Conservation (phyloP, 352 stramenopile species). For the Phytophthora crassamura region DNA sequence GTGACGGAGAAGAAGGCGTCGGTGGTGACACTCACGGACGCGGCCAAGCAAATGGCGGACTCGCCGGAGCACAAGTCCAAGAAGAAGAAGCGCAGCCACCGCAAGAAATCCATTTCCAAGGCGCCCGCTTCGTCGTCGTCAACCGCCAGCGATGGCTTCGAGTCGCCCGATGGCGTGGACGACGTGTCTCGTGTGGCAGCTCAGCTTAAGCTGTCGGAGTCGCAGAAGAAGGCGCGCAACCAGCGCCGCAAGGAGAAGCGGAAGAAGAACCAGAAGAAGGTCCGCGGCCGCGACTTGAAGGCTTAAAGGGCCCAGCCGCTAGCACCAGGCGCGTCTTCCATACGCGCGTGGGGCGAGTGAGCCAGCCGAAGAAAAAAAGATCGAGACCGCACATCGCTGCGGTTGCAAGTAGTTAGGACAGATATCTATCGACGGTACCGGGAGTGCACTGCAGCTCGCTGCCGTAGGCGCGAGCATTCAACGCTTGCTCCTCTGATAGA, state of each 20-base stretch:
- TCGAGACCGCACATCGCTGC: conserved; percentile 10
- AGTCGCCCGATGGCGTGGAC: conserved; percentile 44
- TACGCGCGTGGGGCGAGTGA: conserved; percentile 19
- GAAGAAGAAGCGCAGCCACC: conserved; percentile 47
- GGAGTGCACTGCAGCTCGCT: conserved; percentile 24
- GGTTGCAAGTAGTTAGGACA: conserved; percentile 32
- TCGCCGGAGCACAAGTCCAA: conserved; percentile 32
- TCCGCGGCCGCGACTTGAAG: conserved; percentile 39
- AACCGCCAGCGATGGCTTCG: conserved; percentile 37
- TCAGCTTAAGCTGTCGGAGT: conserved; percentile 52
- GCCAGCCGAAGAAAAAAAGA: conserved; percentile 12
- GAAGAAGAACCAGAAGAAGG: conserved; percentile 74
- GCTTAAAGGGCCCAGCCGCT: conserved; percentile 27
- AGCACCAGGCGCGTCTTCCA: conserved; percentile 30
- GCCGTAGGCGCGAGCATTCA: conserved; percentile 23
- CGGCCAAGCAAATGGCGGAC: conserved; percentile 23
- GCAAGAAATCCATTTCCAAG: conserved; percentile 34
- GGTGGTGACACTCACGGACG: conserved; percentile 27
- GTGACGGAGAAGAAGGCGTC: conserved; percentile 43
- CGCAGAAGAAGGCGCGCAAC: conserved; percentile 76
- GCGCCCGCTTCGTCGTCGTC: conserved; percentile 26
- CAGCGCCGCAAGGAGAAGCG: conserved; percentile 80
- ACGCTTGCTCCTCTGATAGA: conserved; percentile 23
- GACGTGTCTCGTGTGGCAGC: conserved; percentile 29
- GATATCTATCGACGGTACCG: conserved; percentile 29